A percentile compares a stretch with the other conserved stretches of the same genome.
phyloP scores from a whole-genome alignment of 176 grass and related monocot species.

The barley (Hordeum vulgare) region MorexV3_pseudomolecules_assembly NC_058519.1:558216481-558216980 shows the following conservation, averaged over 20 bases:
- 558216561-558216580: slow-evolving; percentile 43
- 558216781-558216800: slow-evolving; percentile 43
- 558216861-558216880: slow-evolving; percentile 40
- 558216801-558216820: slow-evolving; percentile 57
- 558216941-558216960: slow-evolving; percentile 21
- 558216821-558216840: slow-evolving; percentile 11
- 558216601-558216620: slow-evolving; percentile 56
- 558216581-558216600: slow-evolving; percentile 66
- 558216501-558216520: neutral
- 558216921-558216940: slow-evolving; percentile 31
- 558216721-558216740: slow-evolving; percentile 26
- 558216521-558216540: slow-evolving; percentile 16
- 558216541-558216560: slow-evolving; percentile 35
- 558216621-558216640: slow-evolving; percentile 9
- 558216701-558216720: slow-evolving; percentile 45
- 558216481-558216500: slow-evolving; percentile 50
- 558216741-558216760: slow-evolving; percentile 38
- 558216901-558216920: slow-evolving; percentile 48
- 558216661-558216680: neutral
- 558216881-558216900: slow-evolving; percentile 64
- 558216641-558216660: neutral
- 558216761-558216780: slow-evolving; percentile 49
- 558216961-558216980: slow-evolving; percentile 63
- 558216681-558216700: slow-evolving; percentile 24
- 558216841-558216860: slow-evolving; percentile 66